phyloP scores from a whole-genome alignment of 441 rosid species.

The Adansonia gregorii region DNA sequence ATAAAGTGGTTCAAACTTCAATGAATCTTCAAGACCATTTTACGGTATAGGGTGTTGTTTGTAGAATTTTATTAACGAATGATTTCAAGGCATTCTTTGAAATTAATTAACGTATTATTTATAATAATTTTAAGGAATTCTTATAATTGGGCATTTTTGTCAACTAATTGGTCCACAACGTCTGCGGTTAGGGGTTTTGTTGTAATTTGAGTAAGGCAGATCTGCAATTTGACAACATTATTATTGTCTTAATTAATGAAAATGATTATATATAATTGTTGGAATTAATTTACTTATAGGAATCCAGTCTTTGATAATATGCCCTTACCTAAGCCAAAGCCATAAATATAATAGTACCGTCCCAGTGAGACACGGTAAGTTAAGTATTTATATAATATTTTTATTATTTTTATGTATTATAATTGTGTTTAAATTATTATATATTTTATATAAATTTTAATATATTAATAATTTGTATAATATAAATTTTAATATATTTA shows the following conservation, averaged over 20 bases:
- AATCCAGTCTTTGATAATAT: conserved; percentile 32
- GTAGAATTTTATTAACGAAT: not conserved
- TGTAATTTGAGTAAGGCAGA: conserved; percentile 18
- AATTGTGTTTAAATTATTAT: too few relatives aligned
- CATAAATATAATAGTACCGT: conserved; percentile 27
- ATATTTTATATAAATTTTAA: too few relatives aligned
- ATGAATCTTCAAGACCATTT: not conserved
- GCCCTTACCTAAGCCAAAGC: conserved; percentile 37
- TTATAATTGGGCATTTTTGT: conserved; percentile 5
- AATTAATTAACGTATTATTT: too few relatives aligned
- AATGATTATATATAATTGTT: conserved; percentile 30
- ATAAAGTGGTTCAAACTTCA: conserved; percentile 3
- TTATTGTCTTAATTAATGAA: not conserved
- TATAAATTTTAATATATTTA: too few relatives aligned
- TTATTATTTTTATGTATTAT: too few relatives aligned
- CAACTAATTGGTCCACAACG: not conserved
- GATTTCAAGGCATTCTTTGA: not conserved
- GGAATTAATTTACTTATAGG: conserved; percentile 40
- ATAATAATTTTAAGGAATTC: too few relatives aligned
- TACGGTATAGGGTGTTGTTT: not conserved
- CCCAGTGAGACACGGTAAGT: too few relatives aligned
- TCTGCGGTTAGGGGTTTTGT: conserved; percentile 24
- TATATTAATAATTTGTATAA: too few relatives aligned
- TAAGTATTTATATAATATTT: too few relatives aligned
- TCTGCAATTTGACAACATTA: conserved; percentile 12